Percentiles rank a stretch among this genome's conserved stretches.
phyloP scores from a whole-genome alignment of 257 asterid species.

The Rhazya stricta region DNA sequence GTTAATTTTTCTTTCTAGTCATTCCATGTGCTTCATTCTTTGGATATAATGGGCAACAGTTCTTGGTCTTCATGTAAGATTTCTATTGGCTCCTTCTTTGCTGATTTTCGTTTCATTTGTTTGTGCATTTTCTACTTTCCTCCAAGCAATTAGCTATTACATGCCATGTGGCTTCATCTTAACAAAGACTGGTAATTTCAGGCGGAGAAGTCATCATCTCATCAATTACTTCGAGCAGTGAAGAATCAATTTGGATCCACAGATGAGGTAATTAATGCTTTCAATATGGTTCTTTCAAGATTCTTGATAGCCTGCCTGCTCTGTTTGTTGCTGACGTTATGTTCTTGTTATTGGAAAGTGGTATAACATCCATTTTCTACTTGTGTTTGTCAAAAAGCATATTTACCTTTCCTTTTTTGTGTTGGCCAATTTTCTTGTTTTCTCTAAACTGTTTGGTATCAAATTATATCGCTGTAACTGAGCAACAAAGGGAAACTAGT shows the following conservation, averaged over 20 bases:
- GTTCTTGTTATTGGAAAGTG: background rate
- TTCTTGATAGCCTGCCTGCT: background rate
- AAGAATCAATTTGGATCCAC: slow-evolving; percentile 96
- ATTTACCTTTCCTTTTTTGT: background rate
- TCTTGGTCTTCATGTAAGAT: no score
- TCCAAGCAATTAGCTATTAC: background rate
- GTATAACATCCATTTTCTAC: background rate
- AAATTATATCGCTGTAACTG: background rate
- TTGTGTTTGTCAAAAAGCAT: background rate
- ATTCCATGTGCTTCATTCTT: background rate
- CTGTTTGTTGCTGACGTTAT: background rate
- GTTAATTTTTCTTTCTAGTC: background rate
- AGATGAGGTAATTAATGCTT: slow-evolving; percentile 66
- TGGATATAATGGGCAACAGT: background rate
- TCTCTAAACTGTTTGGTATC: background rate
- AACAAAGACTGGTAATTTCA: slow-evolving; percentile 34
- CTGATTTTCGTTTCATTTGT: background rate
- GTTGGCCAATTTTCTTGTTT: background rate
- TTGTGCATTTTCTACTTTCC: background rate
- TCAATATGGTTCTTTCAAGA: background rate
- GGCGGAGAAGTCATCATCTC: slow-evolving; percentile 88
- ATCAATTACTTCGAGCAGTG: slow-evolving; percentile 82
- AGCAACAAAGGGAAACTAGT: background rate
- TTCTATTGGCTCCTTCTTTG: background rate
- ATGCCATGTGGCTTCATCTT: slow-evolving; percentile 12